A percentile compares a stretch with the other conserved stretches of the same genome.
Evolutionary conservation across 2,329 filamentous ascomycete genomes (phyloP).

Genomic region (Alternaria sp.): DNA sequence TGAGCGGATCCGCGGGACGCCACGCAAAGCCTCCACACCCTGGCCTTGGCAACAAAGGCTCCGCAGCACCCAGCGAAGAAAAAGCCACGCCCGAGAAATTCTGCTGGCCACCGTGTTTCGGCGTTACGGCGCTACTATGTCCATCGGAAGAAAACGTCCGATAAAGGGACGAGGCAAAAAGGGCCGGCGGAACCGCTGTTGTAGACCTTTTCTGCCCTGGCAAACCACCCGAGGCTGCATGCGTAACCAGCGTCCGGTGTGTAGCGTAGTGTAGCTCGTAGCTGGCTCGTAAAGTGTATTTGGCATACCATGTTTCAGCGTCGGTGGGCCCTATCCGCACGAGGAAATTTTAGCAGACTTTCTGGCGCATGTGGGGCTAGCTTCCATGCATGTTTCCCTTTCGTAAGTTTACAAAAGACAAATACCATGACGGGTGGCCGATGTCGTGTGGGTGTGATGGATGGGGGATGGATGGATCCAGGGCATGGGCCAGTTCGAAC

Average conservation of each 20-base stretch:
- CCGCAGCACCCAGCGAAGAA: neutral
- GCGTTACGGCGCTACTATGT: slow-evolving; percentile 3
- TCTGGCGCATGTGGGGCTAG: slow-evolving; percentile 9
- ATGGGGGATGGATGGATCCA: neutral
- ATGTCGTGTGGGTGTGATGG: neutral
- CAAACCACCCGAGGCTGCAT: neutral
- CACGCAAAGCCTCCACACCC: slow-evolving; percentile 10
- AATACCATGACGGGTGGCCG: neutral
- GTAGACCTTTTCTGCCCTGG: neutral
- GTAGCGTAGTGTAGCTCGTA: neutral
- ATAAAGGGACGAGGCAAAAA: neutral
- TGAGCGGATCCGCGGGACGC: slow-evolving; percentile 15
- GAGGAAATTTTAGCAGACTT: slow-evolving; percentile 7
- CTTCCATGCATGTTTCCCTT: neutral
- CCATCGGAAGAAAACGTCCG: neutral
- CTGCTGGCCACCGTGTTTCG: slow-evolving; percentile 9
- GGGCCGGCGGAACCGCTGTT: slow-evolving; percentile 5
- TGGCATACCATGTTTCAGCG: slow-evolving; percentile 15
- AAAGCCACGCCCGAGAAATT: slow-evolving; percentile 10
- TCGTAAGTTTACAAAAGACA: neutral
- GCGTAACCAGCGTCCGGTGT: slow-evolving; percentile 4
- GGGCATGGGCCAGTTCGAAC: neutral
- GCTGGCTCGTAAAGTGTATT: slow-evolving; percentile 8
- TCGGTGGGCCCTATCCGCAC: neutral
- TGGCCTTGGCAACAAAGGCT: slow-evolving; percentile 5